phyloP scores from a whole-genome alignment of 345 rosid species.

The Citrus australasica region DNA sequence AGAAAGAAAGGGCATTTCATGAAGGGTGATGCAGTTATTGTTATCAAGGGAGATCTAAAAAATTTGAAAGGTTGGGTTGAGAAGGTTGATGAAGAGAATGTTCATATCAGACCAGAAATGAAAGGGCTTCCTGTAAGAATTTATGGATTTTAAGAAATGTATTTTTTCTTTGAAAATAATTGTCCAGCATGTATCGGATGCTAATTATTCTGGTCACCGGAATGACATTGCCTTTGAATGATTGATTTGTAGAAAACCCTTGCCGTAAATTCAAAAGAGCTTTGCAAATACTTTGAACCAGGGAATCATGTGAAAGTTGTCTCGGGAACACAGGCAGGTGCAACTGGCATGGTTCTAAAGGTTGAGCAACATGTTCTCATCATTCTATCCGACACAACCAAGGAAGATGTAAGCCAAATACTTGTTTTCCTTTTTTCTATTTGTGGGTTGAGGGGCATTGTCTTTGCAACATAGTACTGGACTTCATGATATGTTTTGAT shows the following conservation, averaged over 20 bases:
- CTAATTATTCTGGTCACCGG: background rate
- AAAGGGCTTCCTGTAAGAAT: slow-evolving; percentile 90
- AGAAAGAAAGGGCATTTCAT: slow-evolving; percentile 97
- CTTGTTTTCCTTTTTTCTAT: background rate
- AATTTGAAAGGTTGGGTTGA: slow-evolving; percentile 97
- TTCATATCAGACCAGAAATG: slow-evolving; percentile 81
- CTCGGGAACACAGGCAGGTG: slow-evolving; percentile 88
- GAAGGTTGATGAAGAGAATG: slow-evolving; percentile 97
- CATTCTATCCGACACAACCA: slow-evolving; percentile 84
- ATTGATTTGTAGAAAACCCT: slow-evolving; percentile 63
- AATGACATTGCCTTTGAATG: slow-evolving; percentile 6
- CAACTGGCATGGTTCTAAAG: slow-evolving; percentile 97
- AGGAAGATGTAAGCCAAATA: slow-evolving; percentile 71
- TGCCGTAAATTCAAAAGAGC: slow-evolving; percentile 80
- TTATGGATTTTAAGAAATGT: background rate
- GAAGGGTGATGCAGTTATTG: slow-evolving; percentile 96
- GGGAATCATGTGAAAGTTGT: slow-evolving; percentile 98
- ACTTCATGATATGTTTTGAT: background rate
- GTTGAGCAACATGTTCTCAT: slow-evolving; percentile 95
- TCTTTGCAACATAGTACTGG: background rate
- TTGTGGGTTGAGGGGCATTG: background rate
- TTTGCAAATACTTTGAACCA: slow-evolving; percentile 93
- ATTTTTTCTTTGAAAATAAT: background rate
- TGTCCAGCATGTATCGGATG: background rate
- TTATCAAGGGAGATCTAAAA: slow-evolving; percentile 91